Conservation (phyloP, 2,329 filamentous ascomycete species). For the Rosellinia necatrix region DNA sequence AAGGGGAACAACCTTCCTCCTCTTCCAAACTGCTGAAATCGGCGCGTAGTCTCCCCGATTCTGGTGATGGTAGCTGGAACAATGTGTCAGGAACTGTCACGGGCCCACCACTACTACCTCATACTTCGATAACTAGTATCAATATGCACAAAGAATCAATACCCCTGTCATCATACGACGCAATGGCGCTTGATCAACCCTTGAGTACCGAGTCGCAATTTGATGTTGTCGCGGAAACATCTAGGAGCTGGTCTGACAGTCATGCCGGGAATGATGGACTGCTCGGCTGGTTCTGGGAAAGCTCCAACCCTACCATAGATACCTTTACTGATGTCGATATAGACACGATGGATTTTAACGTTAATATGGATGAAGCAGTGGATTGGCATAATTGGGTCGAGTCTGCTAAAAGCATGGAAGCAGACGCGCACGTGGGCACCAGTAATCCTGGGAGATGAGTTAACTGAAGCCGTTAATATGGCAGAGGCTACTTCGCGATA, state of each 20-base stretch:
- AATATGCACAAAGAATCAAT: neutral
- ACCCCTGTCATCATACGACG: neutral
- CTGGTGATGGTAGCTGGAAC: neutral
- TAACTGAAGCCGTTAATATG: no score
- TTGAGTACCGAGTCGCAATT: neutral
- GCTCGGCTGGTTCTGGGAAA: constrained; percentile 43
- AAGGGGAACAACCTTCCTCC: neutral
- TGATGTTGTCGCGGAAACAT: neutral
- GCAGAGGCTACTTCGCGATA: neutral
- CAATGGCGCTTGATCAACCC: constrained; percentile 1
- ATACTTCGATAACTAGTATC: neutral
- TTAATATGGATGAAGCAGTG: constrained; percentile 40
- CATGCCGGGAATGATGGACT: constrained; percentile 26
- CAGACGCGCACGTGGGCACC: constrained; percentile 4
- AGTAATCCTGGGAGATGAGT: neutral
- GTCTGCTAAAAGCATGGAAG: constrained; percentile 41
- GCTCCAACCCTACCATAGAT: constrained; percentile 35
- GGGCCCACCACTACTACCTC: neutral
- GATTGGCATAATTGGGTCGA: constrained; percentile 47
- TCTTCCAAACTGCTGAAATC: neutral
- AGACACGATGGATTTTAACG: constrained; percentile 31
- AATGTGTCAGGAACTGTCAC: neutral
- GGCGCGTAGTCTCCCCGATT: neutral
- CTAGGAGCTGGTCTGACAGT: constrained; percentile 7
- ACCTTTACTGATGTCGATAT: constrained; percentile 31